Evolutionary conservation across 805 yeast species (phyloP), one percentile per base, ranked within the genome.

Genomic region (Nadsonia fulvescens): DNA sequence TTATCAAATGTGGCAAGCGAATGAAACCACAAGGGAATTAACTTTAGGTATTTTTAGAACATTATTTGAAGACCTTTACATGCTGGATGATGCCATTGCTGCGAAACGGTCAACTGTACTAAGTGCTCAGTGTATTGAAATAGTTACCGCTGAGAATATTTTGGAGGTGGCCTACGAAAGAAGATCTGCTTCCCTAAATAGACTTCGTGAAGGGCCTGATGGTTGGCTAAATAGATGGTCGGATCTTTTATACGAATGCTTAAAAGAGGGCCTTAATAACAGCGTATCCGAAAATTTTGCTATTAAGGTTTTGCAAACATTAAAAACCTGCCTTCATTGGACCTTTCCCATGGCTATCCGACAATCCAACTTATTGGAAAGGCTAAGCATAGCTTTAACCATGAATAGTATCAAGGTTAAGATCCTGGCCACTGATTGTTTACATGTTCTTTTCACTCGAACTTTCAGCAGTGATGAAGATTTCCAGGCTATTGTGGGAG

Each of bases 291-390:
- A 32, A 35, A 38, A 43, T 14, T 71, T 71, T 42, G 70, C 70
- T 2, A 63, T 75, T 21, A 70, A 75, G 40, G 58, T 76, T 4
- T 54, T 89, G 20, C 78, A 82, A 34, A 74, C 91, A 4, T 63
- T 86, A 42, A 89, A 89, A 43, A 74, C 93, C 0, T 77, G 93
- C 39, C 60, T 89, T 32, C 82, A 77, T 39, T 89, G 98, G 98
- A 66, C 83, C 5, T 64, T 77, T 27, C 86, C 94, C 2, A 57
- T 66, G 9, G 69, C 83, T 1, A 61, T 86, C 28, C 63, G 72
- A 22, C 53, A 61, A 20, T 70, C 76, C 26, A 68, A 77, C 26
- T 61, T 81, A 6, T 58, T 81, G 37, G 58, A 61, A 20, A 63
- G 73, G 8, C 54, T 89, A 20, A 61, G 81, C 31, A 51, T 50